Evolutionary conservation across 371 early-diverging fungal genomes (phyloP).

Genomic region (Apophysomyces elegans): DNA sequence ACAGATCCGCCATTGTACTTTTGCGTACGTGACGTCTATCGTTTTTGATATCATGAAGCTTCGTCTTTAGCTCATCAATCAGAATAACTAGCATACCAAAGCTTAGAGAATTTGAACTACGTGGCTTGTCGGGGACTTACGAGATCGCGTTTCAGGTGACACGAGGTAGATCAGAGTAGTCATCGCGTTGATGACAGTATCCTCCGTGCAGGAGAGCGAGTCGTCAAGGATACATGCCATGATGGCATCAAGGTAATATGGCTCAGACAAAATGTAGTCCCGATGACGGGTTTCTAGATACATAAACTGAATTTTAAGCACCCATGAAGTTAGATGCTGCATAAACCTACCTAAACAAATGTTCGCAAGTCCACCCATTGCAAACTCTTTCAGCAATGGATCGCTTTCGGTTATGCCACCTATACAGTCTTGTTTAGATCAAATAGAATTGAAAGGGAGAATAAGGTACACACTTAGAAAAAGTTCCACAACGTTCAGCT

Average conservation of each 20-base stretch:
- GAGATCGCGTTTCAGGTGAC: constrained; percentile 2
- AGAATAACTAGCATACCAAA: constrained; percentile 21
- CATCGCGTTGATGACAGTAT: constrained; percentile 44
- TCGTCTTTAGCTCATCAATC: constrained; percentile 21
- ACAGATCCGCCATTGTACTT: constrained; percentile 29
- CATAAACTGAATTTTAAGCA: not conserved
- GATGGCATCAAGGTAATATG: constrained; percentile 22
- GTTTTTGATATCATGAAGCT: constrained; percentile 3
- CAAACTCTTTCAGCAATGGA: constrained; percentile 48
- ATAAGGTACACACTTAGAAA: constrained; percentile 47
- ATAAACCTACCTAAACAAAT: constrained; percentile 44
- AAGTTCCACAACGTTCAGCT: constrained; percentile 47
- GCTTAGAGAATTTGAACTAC: too few species aligned
- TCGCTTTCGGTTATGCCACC: constrained; percentile 37
- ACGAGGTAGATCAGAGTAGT: constrained; percentile 44
- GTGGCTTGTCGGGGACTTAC: constrained; percentile 9
- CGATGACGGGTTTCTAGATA: constrained; percentile 41
- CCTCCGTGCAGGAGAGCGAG: constrained; percentile 14
- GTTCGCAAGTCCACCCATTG: constrained; percentile 59
- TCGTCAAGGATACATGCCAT: constrained; percentile 24
- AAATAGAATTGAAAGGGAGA: not conserved
- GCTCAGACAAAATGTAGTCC: constrained; percentile 37
- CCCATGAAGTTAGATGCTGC: not conserved
- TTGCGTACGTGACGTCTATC: constrained; percentile 1
- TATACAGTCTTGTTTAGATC: constrained; percentile 8